Evolutionary conservation across 2,329 filamentous ascomycete species (phyloP).

Genomic region (Emmonsiellopsis sp.): DNA sequence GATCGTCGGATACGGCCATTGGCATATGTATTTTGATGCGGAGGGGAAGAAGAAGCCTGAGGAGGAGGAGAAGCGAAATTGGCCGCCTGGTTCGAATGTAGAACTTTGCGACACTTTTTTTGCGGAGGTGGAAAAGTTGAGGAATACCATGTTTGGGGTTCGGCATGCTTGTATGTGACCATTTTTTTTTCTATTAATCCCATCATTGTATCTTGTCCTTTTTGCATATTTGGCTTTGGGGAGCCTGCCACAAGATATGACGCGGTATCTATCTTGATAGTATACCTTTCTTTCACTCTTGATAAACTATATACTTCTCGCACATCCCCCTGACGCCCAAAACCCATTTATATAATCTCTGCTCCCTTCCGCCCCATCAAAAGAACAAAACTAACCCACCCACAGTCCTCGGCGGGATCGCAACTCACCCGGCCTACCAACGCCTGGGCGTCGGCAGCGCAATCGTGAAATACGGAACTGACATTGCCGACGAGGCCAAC

Average conservation of each 20-base stretch:
- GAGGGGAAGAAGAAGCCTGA: slow-evolving; percentile 7
- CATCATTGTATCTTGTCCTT: neutral
- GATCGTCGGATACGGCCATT: slow-evolving; percentile 10
- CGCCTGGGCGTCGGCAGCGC: slow-evolving; percentile 19
- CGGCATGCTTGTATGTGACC: slow-evolving; percentile 7
- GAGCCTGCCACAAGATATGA: no score
- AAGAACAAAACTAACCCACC: neutral
- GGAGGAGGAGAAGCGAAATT: slow-evolving; percentile 6
- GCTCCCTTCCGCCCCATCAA: neutral
- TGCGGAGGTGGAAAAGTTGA: slow-evolving; percentile 6
- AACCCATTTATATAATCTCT: neutral
- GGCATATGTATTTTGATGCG: slow-evolving; percentile 12
- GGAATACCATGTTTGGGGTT: slow-evolving; percentile 10
- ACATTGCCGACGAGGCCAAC: slow-evolving; percentile 13
- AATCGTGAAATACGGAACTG: slow-evolving; percentile 18
- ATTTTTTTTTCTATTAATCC: neutral
- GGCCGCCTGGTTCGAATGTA: slow-evolving; percentile 7
- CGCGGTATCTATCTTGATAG: no score
- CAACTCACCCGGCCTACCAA: slow-evolving; percentile 23
- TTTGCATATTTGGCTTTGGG: neutral
- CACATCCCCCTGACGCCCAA: no score
- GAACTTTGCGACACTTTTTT: slow-evolving; percentile 11
- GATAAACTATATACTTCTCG: no score
- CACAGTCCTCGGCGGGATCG: slow-evolving; percentile 24
- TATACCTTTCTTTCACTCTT: no score